Base-by-base conservation (phyloP, 2,329 filamentous ascomycete genomes). In the Tricladium varicosporioides region DNA sequence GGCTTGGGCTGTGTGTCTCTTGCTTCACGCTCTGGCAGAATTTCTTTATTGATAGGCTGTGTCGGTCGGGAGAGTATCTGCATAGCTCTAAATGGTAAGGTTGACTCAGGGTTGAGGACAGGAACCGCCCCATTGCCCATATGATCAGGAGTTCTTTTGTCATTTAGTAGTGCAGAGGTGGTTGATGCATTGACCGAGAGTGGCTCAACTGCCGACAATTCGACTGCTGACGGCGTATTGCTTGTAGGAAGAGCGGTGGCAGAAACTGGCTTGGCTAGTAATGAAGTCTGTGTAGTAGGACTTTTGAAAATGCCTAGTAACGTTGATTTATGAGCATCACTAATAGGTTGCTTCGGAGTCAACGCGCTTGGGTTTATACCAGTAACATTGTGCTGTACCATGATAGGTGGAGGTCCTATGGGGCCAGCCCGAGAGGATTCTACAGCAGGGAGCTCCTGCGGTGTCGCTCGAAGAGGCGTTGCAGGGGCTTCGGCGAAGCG, bases 241-340 rank as follows among this genome's bases (percentile, higher is more conserved):
- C 59, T 64, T 11, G 60, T 62, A 46, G 67, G 66, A 8, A 67
- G 52, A 10, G 63, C 60, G 27, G 64, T 64, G 22, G 64, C 59
- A 51, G 54, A 45, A 43, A 59, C 51, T 27, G 56, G 52, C 5
- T 36, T 58, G 5, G 59, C 54, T 33, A 60, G 44, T 13, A 52
- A 49, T 18, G 61, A 58, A 42, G 57, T 44, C 53, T 63, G 59
- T 27, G 56, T 45, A 8, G 58, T 58, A 18, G 69, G 68, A 51
- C 63, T 68, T 48, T 69, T 71, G 58, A 70, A 69, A 7, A 70
- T 58, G 27, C 57, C 64, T 11, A 70, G 60, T 7, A 70, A 58
- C 43, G 65, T 61, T 31, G 67, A 68, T 40, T 63, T 66, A 40
- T 70, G 68, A 14, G 59, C 51, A 13, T 66, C 67, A 51, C 64